Evolutionary conservation across 768 basidiomycete species (phyloP).

Genomic region (Pleurotus platypus): DNA sequence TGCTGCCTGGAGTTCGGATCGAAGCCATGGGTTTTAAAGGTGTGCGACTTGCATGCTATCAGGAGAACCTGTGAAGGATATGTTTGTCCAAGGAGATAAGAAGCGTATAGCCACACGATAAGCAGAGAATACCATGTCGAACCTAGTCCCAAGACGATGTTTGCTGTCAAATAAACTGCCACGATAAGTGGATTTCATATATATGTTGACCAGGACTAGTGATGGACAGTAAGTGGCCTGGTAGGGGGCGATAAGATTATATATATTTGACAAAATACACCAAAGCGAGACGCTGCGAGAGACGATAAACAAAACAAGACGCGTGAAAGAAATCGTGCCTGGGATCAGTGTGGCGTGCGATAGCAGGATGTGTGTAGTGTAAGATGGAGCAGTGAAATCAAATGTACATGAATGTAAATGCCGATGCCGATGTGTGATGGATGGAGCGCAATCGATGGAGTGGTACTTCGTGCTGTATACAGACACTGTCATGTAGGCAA

Average conservation of each 20-base stretch:
- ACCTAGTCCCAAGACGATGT: no score
- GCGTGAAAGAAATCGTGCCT: background rate
- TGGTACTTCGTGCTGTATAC: no score
- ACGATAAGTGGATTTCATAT: no score
- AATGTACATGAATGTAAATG: no score
- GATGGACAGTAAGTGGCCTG: no score
- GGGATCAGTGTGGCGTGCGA: no score
- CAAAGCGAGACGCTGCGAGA: background rate
- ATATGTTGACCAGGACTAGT: no score
- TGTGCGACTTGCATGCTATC: no score
- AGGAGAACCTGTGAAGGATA: background rate
- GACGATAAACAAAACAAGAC: background rate
- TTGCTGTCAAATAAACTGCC: no score
- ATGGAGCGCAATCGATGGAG: no score
- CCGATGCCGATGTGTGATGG: no score
- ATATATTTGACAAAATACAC: slow-evolving; percentile 1
- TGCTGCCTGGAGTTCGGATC: background rate
- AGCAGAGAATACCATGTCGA: background rate
- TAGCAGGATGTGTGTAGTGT: background rate
- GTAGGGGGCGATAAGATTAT: background rate
- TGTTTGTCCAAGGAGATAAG: background rate
- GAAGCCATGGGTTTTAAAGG: background rate
- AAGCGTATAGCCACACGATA: background rate
- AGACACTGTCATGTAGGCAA: no score
- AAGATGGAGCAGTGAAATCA: background rate